Percentiles rank a stretch among this genome's conserved stretches.
These are phyloP conservation scores for Coemansia aciculifera DNA, from an alignment of 192 early-diverging fungal species.

Conservation along the genomic window DNA sequence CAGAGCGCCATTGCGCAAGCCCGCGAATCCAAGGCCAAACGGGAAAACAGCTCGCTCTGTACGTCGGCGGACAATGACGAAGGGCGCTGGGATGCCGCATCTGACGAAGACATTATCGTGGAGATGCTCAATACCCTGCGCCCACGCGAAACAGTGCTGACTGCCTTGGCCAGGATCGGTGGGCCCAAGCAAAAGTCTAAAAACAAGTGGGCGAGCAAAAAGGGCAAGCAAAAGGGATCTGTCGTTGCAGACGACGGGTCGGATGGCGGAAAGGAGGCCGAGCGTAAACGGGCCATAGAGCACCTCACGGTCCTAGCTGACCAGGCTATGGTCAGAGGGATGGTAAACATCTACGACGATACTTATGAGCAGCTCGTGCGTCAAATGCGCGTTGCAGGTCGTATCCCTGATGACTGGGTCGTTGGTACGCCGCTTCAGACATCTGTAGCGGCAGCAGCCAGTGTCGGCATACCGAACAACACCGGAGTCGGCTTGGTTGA, in stretches of 20 bases:
- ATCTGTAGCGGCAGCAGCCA: neutral
- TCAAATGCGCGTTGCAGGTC: conserved; percentile 58
- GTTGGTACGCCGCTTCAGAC: conserved; percentile 45
- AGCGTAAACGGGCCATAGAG: conserved; percentile 59
- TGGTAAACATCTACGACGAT: conserved; percentile 68
- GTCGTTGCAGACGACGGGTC: conserved; percentile 20
- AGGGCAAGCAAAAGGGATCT: conserved; percentile 17
- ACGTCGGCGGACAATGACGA: conserved; percentile 10
- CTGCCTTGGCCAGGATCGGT: conserved; percentile 61
- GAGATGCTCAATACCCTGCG: conserved; percentile 60
- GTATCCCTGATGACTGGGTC: conserved; percentile 63
- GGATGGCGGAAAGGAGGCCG: conserved; percentile 45
- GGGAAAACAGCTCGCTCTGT: conserved; percentile 11
- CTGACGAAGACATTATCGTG: conserved; percentile 59
- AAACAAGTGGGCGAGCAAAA: conserved; percentile 32
- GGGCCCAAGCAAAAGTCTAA: conserved; percentile 53
- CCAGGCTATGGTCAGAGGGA: conserved; percentile 68
- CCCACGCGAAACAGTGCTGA: conserved; percentile 62
- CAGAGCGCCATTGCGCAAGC: conserved; percentile 60
- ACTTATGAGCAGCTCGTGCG: conserved; percentile 70
- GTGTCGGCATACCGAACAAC: neutral
- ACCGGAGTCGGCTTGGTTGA: neutral
- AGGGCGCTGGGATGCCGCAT: conserved; percentile 42
- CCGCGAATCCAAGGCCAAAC: conserved; percentile 52
- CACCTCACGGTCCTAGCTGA: conserved; percentile 67